Evolutionary conservation across 169 alveolate genomes (phyloP).

Genomic region (Plasmodium gonderi): DNA sequence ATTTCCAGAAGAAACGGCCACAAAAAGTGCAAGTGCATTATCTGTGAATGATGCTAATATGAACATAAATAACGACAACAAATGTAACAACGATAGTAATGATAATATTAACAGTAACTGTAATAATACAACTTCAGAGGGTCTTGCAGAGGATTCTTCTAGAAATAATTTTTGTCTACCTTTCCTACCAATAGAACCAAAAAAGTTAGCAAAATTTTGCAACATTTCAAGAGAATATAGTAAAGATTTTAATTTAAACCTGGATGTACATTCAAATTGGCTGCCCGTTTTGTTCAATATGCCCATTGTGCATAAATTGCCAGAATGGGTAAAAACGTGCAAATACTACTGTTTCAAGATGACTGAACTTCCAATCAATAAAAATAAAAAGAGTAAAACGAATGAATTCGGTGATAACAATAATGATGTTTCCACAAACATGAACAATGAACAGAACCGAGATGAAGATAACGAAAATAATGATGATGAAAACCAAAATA

Average conservation of each 20-base stretch:
- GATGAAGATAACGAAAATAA: not conserved
- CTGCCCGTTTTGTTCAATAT: constrained; percentile 57
- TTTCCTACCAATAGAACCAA: constrained; percentile 73
- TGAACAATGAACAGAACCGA: not conserved
- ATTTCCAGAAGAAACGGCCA: constrained; percentile 60
- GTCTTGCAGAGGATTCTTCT: not conserved
- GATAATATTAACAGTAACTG: not conserved
- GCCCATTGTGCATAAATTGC: constrained; percentile 68
- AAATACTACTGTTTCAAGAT: constrained; percentile 64
- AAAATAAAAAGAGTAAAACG: not conserved
- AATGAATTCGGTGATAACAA: not conserved
- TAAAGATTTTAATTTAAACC: constrained; percentile 59
- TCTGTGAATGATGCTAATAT: constrained; percentile 1
- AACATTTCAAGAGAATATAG: constrained; percentile 37
- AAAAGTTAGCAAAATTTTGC: constrained; percentile 78
- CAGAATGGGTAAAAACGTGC: constrained; percentile 70
- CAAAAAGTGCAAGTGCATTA: not conserved
- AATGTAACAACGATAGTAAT: not conserved
- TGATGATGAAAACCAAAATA: not conserved
- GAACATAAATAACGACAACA: not conserved
- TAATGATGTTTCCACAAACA: not conserved
- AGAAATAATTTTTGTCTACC: constrained; percentile 22
- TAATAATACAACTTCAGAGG: not conserved
- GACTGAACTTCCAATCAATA: constrained; percentile 32
- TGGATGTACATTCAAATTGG: constrained; percentile 30